phyloP scores from a whole-genome alignment of 805 yeast genomes.

The Sugiyamaella chiloensis region DNA sequence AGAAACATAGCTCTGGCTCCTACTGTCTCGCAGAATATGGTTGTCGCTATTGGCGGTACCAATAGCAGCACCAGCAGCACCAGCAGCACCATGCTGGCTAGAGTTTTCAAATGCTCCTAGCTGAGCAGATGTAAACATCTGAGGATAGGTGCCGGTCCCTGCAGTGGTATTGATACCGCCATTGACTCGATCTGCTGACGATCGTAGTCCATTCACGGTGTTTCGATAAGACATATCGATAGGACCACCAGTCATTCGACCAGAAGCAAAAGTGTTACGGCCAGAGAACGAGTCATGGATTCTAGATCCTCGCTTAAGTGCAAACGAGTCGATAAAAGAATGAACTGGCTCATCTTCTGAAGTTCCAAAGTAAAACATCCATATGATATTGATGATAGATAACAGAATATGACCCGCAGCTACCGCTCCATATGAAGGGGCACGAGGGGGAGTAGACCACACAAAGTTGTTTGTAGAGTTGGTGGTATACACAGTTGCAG shows the following conservation, averaged over 20 bases:
- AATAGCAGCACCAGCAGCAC: neutral
- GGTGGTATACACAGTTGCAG: constrained; percentile 81
- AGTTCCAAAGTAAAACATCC: constrained; percentile 89
- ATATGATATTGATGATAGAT: constrained; percentile 65
- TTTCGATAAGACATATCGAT: constrained; percentile 21
- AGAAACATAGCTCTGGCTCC: constrained; percentile 13
- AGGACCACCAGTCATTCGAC: constrained; percentile 13
- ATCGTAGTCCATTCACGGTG: constrained; percentile 2
- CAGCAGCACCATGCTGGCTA: constrained; percentile 22
- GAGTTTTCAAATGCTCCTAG: constrained; percentile 40
- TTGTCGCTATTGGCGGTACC: too few species aligned
- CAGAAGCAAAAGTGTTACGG: constrained; percentile 8
- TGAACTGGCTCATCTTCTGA: constrained; percentile 86
- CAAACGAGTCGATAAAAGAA: constrained; percentile 79
- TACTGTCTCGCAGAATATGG: too few species aligned
- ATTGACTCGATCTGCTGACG: constrained; percentile 4
- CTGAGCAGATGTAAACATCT: constrained; percentile 37
- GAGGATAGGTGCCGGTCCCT: constrained; percentile 21
- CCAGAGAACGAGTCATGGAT: constrained; percentile 8
- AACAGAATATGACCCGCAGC: constrained; percentile 88
- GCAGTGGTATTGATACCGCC: constrained; percentile 4
- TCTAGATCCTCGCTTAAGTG: constrained; percentile 38
- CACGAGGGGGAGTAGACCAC: constrained; percentile 42
- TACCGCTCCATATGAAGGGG: constrained; percentile 71
- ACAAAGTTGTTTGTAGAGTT: constrained; percentile 79